Evolutionary conservation across 2,329 filamentous ascomycete species (phyloP), one percentile per base, ranked within the genome.

Genomic region (Fusarium chlamydosporum): DNA sequence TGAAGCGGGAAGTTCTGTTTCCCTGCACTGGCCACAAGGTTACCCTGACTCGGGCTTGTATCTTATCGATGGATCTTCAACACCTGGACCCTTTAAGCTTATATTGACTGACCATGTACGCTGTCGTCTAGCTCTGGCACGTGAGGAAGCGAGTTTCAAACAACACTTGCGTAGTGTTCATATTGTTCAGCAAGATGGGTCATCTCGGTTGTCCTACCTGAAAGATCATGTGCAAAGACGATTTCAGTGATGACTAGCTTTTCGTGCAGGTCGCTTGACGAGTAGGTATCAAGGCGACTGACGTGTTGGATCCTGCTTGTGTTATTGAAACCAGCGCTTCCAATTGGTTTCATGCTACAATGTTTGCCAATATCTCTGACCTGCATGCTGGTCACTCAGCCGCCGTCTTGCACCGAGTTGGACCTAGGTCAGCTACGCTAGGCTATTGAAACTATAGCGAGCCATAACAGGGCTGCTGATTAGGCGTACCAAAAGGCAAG

Each of bases 61-160:
- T 67, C 23, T 60, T 43, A 27, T 56, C 37, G 31, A 57, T 52
- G 51, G 56, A 43, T 42, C 50, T 41, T 53, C 38, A 60, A 54
- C 40, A 46, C 42, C 43, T 67, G 48, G 45, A 46, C 48, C 26
- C 53, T 71, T 74, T 74, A 74, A 74, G 69, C 72, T 74, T 74
- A 74, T 74, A 69, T 74, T 51, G 65, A 61, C 67, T 51, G 65
- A 61, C 67, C 40, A 52, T 61, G 60, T 69, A 57, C 56, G 43
- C 54, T 38, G 42, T 56, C 46, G 37, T 56, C 58, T 55, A 53
- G 41, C 41, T 16, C 42, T 40, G 12, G 54, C 46, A 59, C 34
- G 62, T 60, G 52, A 60, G 31, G 37, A 61, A 58, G 41, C 68
- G 47, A 57, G 41, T 33, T 23, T 31, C 38, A 57, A 56, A 48